Evolutionary conservation across 805 yeast species (phyloP), one percentile per base, ranked within the genome.

Genomic region (Yamadazyma sp.): DNA sequence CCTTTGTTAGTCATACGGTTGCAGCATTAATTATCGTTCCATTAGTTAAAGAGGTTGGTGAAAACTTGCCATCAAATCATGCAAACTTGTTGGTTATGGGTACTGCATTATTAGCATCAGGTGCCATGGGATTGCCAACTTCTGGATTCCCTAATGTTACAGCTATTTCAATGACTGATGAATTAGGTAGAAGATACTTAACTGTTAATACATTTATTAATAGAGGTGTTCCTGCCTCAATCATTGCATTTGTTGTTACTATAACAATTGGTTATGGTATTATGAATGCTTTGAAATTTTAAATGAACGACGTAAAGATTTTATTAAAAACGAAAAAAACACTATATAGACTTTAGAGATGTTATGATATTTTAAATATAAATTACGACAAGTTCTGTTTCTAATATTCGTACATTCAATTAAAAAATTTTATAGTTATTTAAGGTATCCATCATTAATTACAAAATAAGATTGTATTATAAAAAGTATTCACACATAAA

Each of bases 41-140:
- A 7, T 60, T 65, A 47, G 69, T 65, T 18, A 49, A 57, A 36
- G 70, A 65, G 42, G 60, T 65, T 15, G 71, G 71, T 17, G 60
- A 62, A 12, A 44, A 52, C 11, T 53, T 65, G 54, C 55, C 59
- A 6, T 47, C 51, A 20, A 65, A 66, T 10, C 71, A 64, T 45
- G 60, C 70, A 19, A 49, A 56, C 34, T 51, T 65, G 31, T 56
- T 65, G 47, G 53, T 65, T 35, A 65, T 65, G 69, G 69, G 65
- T 33, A 56, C 63, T 36, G 68, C 69, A 4, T 56, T 65, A 39
- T 45, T 64, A 32, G 62, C 67, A 23, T 63, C 70, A 3, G 67
- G 60, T n/a, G 71, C 70, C 18, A 65, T 65, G 71, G 71, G 68
- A 17, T 60, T 65, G 45, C 70, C 70, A 7, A 65, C 70, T 0